phyloP scores from a whole-genome alignment of 2,329 filamentous ascomycete genomes.

The Alternaria metachromatica region DNA sequence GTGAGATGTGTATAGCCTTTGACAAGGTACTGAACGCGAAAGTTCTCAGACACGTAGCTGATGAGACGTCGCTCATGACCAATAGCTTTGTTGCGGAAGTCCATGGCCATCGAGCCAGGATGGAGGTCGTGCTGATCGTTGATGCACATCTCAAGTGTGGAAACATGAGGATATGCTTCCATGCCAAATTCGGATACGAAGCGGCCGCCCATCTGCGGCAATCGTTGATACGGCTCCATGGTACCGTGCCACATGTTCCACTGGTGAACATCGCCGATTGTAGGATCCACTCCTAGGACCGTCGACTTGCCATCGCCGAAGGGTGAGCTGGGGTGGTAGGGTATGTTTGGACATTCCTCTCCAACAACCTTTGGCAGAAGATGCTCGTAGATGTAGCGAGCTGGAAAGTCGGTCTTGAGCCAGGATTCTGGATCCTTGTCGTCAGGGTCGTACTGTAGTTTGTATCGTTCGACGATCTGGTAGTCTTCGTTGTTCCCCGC shows the following conservation, averaged over 20 bases:
- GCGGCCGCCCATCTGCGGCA: conserved; percentile 83
- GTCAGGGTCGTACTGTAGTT: conserved; percentile 76
- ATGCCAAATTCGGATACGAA: conserved; percentile 97
- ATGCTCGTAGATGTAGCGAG: conserved; percentile 87
- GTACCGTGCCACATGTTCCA: conserved; percentile 98
- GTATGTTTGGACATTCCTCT: conserved; percentile 68
- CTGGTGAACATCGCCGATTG: conserved; percentile 88
- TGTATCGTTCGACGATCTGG: conserved; percentile 75
- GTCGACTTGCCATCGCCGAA: conserved; percentile 78
- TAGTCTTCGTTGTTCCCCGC: conserved; percentile 97
- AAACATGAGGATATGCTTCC: conserved; percentile 85
- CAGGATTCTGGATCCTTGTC: conserved; percentile 82
- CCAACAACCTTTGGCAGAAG: conserved; percentile 75
- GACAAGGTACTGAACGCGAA: conserved; percentile 63
- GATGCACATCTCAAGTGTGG: conserved; percentile 81
- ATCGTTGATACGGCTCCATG: conserved; percentile 82
- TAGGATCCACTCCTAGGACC: conserved; percentile 60
- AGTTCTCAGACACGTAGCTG: conserved; percentile 87
- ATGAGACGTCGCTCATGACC: conserved; percentile 87
- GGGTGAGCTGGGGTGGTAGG: conserved; percentile 82
- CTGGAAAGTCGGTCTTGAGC: conserved; percentile 87
- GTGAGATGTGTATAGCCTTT: conserved; percentile 62
- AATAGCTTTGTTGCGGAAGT: conserved; percentile 95
- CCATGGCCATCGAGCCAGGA: conserved; percentile 84
- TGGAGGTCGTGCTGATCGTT: conserved; percentile 64